Evolutionary conservation across 805 yeast genomes (phyloP), one percentile per base, ranked within the genome.

Genomic region (Priceomyces medius): DNA sequence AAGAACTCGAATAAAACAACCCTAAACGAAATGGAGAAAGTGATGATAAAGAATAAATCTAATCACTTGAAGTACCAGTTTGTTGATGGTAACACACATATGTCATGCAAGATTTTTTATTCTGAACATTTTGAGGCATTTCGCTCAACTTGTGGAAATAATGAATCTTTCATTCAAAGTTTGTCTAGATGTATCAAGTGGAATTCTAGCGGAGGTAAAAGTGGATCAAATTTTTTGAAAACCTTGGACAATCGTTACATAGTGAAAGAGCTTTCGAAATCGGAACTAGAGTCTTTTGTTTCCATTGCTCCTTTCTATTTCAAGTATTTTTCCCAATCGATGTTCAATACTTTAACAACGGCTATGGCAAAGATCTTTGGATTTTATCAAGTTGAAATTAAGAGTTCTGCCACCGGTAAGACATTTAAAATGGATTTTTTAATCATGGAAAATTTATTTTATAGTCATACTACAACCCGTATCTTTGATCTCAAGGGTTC

Each of bases 71-170:
- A 89, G 55, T 93, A 91, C 60, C 97, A 90, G 58, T 88, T 88
- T 59, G 84, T 84, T 50, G 97, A 90, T 58, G 91, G 88, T 0
- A 74, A 75, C 27, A 85, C 96, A 0, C 78, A 79, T 13, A 72
- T 93, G 50, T 85, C 96, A 3, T 93, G 99, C 65, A 91, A 91
- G 62, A 85, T 95, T 5, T 93, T 91, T 59, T 93, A 85, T 69
- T 86, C 96, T 4, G 98, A 91, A 54, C 98, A 93, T 58, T 93
- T 93, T 66, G 97, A 91, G 57, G 97, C 98, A 0, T 82, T 93
- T 52, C 71, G 99, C 42, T 74, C 80, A 43, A 83, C 86, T 21
- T 91, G 97, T 68, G 89, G 88, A 0, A 79, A 82, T 42, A 80
- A 80, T 43, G 83, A 77, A 4, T 77, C 76, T 50, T 93, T 83